Conservation (phyloP, 1,284 basidiomycete genomes). For the Ganoderma leucocontextum region DNA sequence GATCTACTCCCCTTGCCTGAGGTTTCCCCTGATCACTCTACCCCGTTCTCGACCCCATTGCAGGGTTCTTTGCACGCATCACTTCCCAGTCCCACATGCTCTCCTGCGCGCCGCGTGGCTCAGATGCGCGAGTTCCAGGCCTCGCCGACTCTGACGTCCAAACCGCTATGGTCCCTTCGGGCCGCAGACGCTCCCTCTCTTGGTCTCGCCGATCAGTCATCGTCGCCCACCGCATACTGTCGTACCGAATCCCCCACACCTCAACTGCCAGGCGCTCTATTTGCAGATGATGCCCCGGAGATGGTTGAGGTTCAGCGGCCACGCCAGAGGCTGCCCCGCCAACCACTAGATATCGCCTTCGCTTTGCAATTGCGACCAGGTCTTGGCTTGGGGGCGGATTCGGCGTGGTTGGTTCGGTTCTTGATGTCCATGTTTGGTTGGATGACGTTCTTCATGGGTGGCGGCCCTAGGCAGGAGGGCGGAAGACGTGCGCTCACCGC, state of each 20-base stretch:
- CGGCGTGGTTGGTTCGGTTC: slow-evolving; percentile 81
- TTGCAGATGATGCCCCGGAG: slow-evolving; percentile 33
- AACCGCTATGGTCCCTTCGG: slow-evolving; percentile 52
- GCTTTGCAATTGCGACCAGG: slow-evolving; percentile 79
- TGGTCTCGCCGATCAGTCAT: slow-evolving; percentile 29
- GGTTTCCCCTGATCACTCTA: slow-evolving; percentile 19
- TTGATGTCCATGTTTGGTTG: slow-evolving; percentile 82
- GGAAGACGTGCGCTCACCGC: slow-evolving; percentile 25
- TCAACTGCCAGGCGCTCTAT: slow-evolving; percentile 39
- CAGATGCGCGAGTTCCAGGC: slow-evolving; percentile 44
- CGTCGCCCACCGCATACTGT: slow-evolving; percentile 16
- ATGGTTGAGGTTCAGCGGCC: slow-evolving; percentile 33
- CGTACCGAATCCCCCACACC: slow-evolving; percentile 30
- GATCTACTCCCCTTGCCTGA: slow-evolving; percentile 44
- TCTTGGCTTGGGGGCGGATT: slow-evolving; percentile 70
- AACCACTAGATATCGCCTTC: slow-evolving; percentile 72
- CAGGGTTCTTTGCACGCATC: slow-evolving; percentile 25
- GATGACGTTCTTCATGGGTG: slow-evolving; percentile 60
- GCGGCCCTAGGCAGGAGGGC: slow-evolving; percentile 28
- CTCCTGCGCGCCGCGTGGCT: slow-evolving; percentile 36
- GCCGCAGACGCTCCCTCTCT: slow-evolving; percentile 45
- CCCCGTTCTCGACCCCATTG: slow-evolving; percentile 38
- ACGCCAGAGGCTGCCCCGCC: slow-evolving; percentile 46
- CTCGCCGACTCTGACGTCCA: slow-evolving; percentile 36
- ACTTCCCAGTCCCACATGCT: slow-evolving; percentile 31